Base-by-base conservation (phyloP, 495 filamentous ascomycete genomes). In the Aspergillus incahuasiensis region DNA sequence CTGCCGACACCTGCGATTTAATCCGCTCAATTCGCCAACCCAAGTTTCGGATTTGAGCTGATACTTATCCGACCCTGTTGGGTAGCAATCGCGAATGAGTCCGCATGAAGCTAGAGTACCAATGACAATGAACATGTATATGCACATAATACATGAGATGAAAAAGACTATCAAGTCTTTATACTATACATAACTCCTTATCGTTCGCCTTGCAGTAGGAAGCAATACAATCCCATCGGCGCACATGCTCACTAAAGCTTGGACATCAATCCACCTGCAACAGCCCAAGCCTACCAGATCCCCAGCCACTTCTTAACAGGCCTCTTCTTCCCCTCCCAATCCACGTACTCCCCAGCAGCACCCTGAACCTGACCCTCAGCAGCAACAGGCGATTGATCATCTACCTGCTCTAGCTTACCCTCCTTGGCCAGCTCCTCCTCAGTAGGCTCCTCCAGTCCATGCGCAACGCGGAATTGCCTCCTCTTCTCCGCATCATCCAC, bases 401-500 rank as follows among this genome's bases (percentile, higher is more conserved):
- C 73, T 20, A 64, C 65, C 41, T 56, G 65, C 58, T 51, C 54
- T 52, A 9, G 47, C 15, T 8, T 39, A 22, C 34, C 60, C 9
- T 25, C 43, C n/a, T 51, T 51, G 16, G 45, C 55, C 22, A 64
- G 55, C 22, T 66, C 63, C 38, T 66, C 68, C 49, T 60, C 52
- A 18, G 56, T 43, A 45, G 59, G 54, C 59, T 83, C 79, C 59
- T 86, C 84, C 63, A 92, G 24, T 8, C 90, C 91, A 79, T 96
- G 90, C 49, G 88, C 90, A 74, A 86, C 81, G 45, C 89, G 83
- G 69, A 88, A 97, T 69, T 85, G 80, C 41, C 74, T 74, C 57
- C 91, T 76, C 82, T 95, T 94, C 67, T 82, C 74, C 34, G 88
- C 85, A 73, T 97, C 91, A 38, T 94, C 88, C 54, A 86, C 71